These are phyloP conservation scores for Lentinus polychrous DNA, from an alignment of 1,284 basidiomycete species.

Conservation along the genomic window DNA sequence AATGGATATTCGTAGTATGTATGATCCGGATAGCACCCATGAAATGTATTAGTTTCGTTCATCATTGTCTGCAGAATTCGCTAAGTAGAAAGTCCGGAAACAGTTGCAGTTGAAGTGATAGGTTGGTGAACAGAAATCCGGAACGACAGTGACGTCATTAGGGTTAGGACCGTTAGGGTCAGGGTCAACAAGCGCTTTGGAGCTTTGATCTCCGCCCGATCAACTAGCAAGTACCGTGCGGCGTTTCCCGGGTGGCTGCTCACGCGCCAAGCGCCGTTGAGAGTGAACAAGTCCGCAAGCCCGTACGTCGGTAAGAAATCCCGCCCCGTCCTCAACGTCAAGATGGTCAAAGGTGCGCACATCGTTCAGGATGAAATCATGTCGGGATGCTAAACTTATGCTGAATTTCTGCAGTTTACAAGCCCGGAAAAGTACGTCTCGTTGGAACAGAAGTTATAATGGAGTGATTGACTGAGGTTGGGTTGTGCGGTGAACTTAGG, in stretches of 20 bases:
- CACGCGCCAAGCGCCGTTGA: conserved; percentile 7
- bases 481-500: conserved; percentile 34
- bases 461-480: conserved; percentile 8
- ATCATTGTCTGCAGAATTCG: no score
- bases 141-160: no score
- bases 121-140: no score
- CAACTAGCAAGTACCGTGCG: conserved; percentile 23
- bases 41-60: no score
- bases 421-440: conserved; percentile 86
- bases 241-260: conserved; percentile 26
- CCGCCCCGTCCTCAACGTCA: conserved; percentile 30
- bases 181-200: no score
- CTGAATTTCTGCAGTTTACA: conserved; percentile 70
- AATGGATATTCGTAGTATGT: no score
- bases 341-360: conserved; percentile 61
- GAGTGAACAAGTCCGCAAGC: conserved; percentile 8
- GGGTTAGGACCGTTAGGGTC: no score
- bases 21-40: no score
- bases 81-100: no score
- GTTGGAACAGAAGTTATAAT: background rate
- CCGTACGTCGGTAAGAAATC: conserved; percentile 18
- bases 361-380: background rate
- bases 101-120: no score
- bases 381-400: conserved; percentile 21
- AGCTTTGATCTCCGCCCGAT: background rate